Evolutionary conservation across 345 rosid genomes (phyloP), one percentile per base, ranked within the genome.

Genomic region (Salix brachista): DNA sequence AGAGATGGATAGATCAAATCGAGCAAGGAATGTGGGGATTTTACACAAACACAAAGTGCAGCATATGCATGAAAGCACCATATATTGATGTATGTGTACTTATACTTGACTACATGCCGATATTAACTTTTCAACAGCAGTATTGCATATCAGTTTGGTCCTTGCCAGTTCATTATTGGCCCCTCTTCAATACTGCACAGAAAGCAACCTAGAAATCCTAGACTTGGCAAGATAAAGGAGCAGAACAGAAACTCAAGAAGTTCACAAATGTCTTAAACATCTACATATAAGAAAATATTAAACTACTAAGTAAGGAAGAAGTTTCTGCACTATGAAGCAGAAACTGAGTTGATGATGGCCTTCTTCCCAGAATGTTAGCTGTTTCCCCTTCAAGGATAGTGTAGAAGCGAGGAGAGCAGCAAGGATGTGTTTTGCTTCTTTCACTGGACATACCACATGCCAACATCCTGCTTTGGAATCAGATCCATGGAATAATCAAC

Each of bases 381-480:
- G 32, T 56, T 8, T 42, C 17, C 8, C 23, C 26, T 42, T 41
- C 4, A 17, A 65, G 11, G n/a, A 30, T 26, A 5, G 67, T 39
- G 36, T 6, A 67, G 13, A 8, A 62, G 18, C 37, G n/a, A 26
- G 8, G 18, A 36, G 26, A 42, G 48, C 56, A 19, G 37, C 28
- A 46, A 34, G 39, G 34, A 18, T 10, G 18, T 60, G n/a, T 23
- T 52, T 48, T 5, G 70, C 54, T 72, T 66, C 52, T 25, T 69
- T 62, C 42, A 39, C 78, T 70, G 80, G 62, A 75, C 23, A 69
- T 65, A 83, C 88, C 88, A 83, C 44, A 78, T 16, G 56, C 86
- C 80, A 8, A 19, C 50, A 68, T 85, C 84, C 71, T 85, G 88
- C 80, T 85, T 85, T 25, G 70, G 70, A 41, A 70, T 44, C 36